phyloP scores from a whole-genome alignment of 441 rosid species.

The Sinapis alba region DNA sequence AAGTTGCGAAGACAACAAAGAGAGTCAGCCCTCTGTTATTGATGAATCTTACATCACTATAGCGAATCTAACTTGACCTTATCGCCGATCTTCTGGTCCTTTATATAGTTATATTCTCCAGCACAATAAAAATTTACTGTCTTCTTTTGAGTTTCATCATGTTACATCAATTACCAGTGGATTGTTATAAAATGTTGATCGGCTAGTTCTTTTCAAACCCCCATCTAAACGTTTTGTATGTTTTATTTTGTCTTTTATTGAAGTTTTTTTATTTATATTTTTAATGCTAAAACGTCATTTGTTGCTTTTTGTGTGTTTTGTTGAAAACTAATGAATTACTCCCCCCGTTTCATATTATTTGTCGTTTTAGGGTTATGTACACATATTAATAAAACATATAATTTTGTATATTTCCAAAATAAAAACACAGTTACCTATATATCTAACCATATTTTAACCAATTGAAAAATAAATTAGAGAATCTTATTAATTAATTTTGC shows the following conservation, averaged over 20 bases:
- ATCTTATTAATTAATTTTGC: too few species aligned
- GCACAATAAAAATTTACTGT: neutral
- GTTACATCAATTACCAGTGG: neutral
- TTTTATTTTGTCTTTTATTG: neutral
- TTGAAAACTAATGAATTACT: too few species aligned
- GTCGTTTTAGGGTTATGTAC: too few species aligned
- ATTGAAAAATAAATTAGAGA: too few species aligned
- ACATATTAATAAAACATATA: too few species aligned
- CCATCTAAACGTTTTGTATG: neutral
- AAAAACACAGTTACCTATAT: too few species aligned
- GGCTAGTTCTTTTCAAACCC: neutral
- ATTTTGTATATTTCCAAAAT: too few species aligned
- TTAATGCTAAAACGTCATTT: neutral
- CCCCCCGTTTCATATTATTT: too few species aligned
- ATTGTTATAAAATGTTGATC: neutral
- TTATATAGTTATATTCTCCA: slow-evolving; percentile 33
- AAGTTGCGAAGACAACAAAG: slow-evolving; percentile 16
- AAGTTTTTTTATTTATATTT: neutral
- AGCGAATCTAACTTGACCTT: slow-evolving; percentile 22
- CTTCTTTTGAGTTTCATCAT: neutral
- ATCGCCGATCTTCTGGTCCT: slow-evolving; percentile 29
- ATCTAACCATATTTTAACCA: too few species aligned
- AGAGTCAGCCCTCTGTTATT: slow-evolving; percentile 18
- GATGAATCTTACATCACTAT: slow-evolving; percentile 28
- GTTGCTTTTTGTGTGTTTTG: too few species aligned